Percentiles rank a stretch among this genome's conserved stretches.
phyloP scores from a whole-genome alignment of 148 eudicot genomes.

The Camellia granthamiana region DNA sequence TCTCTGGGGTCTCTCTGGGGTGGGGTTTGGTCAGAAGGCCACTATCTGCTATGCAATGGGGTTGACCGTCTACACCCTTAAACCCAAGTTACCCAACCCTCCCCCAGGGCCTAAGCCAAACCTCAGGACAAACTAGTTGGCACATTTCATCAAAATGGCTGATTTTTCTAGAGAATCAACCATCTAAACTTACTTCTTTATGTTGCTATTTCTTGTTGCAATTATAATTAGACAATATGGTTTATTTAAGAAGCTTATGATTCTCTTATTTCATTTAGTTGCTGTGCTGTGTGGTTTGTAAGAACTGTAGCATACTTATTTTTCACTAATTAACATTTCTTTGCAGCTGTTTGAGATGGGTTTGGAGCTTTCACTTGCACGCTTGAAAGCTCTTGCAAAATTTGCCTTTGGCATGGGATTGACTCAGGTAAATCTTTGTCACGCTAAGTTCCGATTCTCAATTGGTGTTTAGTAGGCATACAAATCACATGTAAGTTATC shows the following conservation, averaged over 20 bases:
- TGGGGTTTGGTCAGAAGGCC: not conserved
- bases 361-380: constrained; percentile 91
- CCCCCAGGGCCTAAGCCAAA: not conserved
- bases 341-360: constrained; percentile 99
- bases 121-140: not conserved
- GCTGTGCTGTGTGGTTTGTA: not conserved
- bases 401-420: constrained; percentile 95
- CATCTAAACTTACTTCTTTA: not conserved
- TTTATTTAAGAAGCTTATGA: not conserved
- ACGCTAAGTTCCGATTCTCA: not conserved
- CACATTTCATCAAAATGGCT: not conserved
- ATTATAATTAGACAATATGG: not conserved
- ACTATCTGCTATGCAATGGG: not conserved
- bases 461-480: not conserved
- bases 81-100: not conserved
- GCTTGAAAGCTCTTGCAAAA: constrained; percentile 92
- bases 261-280: constrained; percentile 7
- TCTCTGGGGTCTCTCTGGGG: not conserved
- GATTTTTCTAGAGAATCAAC: not conserved
- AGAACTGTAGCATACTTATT: not conserved
- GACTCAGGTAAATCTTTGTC: constrained; percentile 59
- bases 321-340: constrained; percentile 14
- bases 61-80: not conserved
- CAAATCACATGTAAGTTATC: not conserved
- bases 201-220: constrained; percentile 10